Percentiles rank a stretch among this genome's conserved stretches.
Conservation (phyloP, 179 eudicot genomes). For the Heliamphora pulchella region DNA sequence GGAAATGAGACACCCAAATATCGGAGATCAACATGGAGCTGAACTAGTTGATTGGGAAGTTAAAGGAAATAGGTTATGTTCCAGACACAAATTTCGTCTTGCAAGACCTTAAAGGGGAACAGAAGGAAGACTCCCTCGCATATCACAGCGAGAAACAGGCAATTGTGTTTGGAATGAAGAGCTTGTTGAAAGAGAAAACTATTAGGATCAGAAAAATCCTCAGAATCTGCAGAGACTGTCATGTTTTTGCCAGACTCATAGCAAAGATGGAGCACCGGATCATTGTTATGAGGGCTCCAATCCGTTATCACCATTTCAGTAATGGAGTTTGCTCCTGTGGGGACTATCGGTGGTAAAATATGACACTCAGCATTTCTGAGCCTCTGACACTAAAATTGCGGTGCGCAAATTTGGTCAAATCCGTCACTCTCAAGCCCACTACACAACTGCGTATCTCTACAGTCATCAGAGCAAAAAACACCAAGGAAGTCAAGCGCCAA, state of each 20-base stretch:
- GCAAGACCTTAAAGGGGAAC: slow-evolving; percentile 65
- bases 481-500: not conserved
- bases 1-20: slow-evolving; percentile 13
- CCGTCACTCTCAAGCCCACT: not conserved
- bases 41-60: slow-evolving; percentile 35
- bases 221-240: slow-evolving; percentile 69
- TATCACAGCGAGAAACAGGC: slow-evolving; percentile 69
- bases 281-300: slow-evolving; percentile 58
- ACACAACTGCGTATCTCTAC: not conserved
- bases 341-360: not conserved
- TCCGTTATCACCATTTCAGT: slow-evolving; percentile 61
- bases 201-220: slow-evolving; percentile 58
- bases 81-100: slow-evolving; percentile 48
- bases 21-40: slow-evolving; percentile 32
- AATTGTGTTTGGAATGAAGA: slow-evolving; percentile 44
- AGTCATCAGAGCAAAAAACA: not conserved
- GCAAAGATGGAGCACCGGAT: slow-evolving; percentile 40
- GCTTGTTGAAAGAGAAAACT: slow-evolving; percentile 35
- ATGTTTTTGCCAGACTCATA: slow-evolving; percentile 52
- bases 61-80: slow-evolving; percentile 16
- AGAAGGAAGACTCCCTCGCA: slow-evolving; percentile 54
- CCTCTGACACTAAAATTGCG: not conserved
- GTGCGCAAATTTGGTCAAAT: not conserved
- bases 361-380: not conserved
- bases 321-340: slow-evolving; percentile 24